Evolutionary conservation across 1,284 basidiomycete genomes (phyloP).

Genomic region (Bothia castanella): DNA sequence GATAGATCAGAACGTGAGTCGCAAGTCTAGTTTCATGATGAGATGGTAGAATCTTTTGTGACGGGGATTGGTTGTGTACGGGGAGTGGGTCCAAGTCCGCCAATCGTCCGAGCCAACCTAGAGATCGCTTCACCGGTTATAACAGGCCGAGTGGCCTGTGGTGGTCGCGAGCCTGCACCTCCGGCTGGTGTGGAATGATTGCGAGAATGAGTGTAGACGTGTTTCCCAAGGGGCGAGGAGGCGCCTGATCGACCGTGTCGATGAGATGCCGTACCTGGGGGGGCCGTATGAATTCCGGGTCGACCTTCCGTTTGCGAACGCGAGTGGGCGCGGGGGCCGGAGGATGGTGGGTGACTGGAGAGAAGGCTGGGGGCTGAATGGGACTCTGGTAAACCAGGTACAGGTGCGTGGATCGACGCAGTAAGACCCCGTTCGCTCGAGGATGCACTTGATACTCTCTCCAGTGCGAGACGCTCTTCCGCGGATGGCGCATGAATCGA

Average conservation of each 20-base stretch:
- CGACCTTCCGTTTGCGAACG: conserved; percentile 54
- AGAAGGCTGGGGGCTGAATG: conserved; percentile 27
- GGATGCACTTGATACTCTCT: conserved; percentile 15
- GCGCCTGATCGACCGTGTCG: conserved; percentile 40
- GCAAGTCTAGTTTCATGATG: conserved; percentile 18
- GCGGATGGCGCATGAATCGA: conserved; percentile 27
- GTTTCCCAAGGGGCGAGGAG: conserved; percentile 38
- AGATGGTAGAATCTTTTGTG: conserved; percentile 28
- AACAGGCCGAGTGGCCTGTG: conserved; percentile 55
- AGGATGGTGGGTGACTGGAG: conserved; percentile 9
- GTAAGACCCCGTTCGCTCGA: conserved; percentile 31
- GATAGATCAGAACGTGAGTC: conserved; percentile 12
- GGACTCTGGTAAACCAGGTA: conserved; percentile 31
- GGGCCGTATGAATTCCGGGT: conserved; percentile 23
- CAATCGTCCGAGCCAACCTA: conserved; percentile 57
- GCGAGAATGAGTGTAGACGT: conserved; percentile 42
- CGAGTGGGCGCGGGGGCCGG: conserved; percentile 34
- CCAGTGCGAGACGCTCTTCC: conserved; percentile 18
- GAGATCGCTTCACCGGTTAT: conserved; percentile 67
- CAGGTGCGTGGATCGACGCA: conserved; percentile 50
- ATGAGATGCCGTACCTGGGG: conserved; percentile 22
- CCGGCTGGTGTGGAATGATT: conserved; percentile 58
- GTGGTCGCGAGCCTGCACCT: conserved; percentile 35
- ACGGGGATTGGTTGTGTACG: conserved; percentile 29
- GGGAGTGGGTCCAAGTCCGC: conserved; percentile 30